Conservation (phyloP, 2,329 filamentous ascomycete species). For the Talaromyces albobiverticillius region DNA sequence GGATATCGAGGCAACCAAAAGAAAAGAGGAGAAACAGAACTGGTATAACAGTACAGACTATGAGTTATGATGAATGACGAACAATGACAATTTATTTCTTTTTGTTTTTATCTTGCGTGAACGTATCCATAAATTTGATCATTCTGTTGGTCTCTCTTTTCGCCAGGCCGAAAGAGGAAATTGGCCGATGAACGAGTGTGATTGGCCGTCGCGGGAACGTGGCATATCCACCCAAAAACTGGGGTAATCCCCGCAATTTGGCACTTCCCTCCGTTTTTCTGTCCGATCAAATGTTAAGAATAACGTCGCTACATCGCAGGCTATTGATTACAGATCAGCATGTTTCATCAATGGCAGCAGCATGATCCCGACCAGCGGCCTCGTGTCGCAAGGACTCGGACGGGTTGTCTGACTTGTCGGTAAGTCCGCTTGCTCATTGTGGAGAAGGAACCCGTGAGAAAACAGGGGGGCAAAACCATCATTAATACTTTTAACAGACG, state of each 20-base stretch:
- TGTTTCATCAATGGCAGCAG: slow-evolving; percentile 14
- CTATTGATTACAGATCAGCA: background rate
- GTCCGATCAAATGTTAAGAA: background rate
- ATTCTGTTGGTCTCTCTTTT: too few species aligned
- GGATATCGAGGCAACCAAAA: background rate
- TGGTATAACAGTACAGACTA: slow-evolving; percentile 11
- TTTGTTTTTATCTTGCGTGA: background rate
- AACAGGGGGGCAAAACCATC: background rate
- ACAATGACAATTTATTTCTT: background rate
- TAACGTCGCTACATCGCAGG: background rate
- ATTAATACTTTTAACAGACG: slow-evolving; percentile 36
- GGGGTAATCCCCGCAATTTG: slow-evolving; percentile 6
- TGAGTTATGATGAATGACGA: slow-evolving; percentile 4
- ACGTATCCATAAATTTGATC: too few species aligned
- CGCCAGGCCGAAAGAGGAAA: background rate
- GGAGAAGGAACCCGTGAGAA: background rate
- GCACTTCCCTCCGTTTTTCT: background rate
- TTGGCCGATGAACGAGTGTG: background rate
- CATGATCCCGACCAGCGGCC: slow-evolving; percentile 10
- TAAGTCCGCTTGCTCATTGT: background rate
- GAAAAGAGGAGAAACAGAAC: slow-evolving; percentile 1
- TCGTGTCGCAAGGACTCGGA: slow-evolving; percentile 11
- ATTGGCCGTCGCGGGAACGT: background rate
- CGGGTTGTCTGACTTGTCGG: slow-evolving; percentile 13
- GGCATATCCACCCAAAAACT: background rate